These are phyloP conservation scores for Wickerhamiella australiensis DNA, from an alignment of 805 yeast genomes.

Conservation along the genomic window DNA sequence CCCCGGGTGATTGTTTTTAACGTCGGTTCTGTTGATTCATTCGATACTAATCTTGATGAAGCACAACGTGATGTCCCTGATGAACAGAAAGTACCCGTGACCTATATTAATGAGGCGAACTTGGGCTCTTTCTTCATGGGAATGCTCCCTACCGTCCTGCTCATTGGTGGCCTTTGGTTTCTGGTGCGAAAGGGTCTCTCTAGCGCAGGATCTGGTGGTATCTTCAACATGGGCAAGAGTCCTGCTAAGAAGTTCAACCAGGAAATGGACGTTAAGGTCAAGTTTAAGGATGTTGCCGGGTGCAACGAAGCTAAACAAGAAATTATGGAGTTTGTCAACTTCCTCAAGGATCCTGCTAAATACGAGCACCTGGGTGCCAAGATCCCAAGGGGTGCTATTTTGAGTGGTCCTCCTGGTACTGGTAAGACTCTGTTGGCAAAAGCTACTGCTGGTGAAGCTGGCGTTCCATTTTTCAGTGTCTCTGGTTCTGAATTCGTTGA, in stretches of 20 bases:
- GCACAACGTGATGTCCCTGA: slow-evolving; percentile 54
- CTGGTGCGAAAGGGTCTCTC: slow-evolving; percentile 54
- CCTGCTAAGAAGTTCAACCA: slow-evolving; percentile 85
- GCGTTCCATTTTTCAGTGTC: slow-evolving; percentile 90
- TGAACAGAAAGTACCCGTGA: slow-evolving; percentile 64
- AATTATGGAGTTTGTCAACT: slow-evolving; percentile 93
- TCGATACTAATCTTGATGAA: slow-evolving; percentile 64
- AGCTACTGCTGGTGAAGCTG: slow-evolving; percentile 99
- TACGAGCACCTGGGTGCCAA: slow-evolving; percentile 92
- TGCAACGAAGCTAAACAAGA: slow-evolving; percentile 94
- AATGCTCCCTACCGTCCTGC: slow-evolving; percentile 74
- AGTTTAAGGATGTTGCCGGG: slow-evolving; percentile 93
- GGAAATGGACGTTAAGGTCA: slow-evolving; percentile 79
- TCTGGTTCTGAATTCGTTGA: slow-evolving; percentile 97
- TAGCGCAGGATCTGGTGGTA: slow-evolving; percentile 62
- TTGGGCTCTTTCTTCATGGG: slow-evolving; percentile 52
- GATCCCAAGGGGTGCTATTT: slow-evolving; percentile 94
- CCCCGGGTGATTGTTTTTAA: slow-evolving; percentile 45
- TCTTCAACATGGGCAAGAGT: slow-evolving; percentile 75
- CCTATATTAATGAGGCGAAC: slow-evolving; percentile 62
- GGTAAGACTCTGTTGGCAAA: slow-evolving; percentile 95
- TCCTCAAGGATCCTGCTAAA: slow-evolving; percentile 78
- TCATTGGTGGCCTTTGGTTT: slow-evolving; percentile 82
- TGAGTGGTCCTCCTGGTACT: slow-evolving; percentile 98
- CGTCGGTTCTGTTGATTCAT: slow-evolving; percentile 80